Base-by-base conservation (phyloP, 1,139 yeast genomes). In the Blastobotrys illinoisensis region DNA sequence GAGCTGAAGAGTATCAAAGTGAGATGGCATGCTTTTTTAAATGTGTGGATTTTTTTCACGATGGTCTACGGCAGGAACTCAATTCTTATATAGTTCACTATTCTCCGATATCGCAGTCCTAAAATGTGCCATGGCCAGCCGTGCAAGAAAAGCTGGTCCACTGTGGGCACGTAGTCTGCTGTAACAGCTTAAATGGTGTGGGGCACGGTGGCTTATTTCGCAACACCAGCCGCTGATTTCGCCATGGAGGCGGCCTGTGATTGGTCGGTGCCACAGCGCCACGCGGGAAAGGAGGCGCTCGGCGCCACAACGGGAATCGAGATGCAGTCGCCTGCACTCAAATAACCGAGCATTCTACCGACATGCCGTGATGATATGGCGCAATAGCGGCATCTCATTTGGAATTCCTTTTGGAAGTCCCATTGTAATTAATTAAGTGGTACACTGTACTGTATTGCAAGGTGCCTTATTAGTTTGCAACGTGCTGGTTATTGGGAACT, bases 1-100 rank as follows among this genome's bases (percentile, higher is more conserved):
- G 64, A 93, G 81, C 77, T 91, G 97, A 62, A 87, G 78, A 48
- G 97, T 93, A 69, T 89, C 97, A 66, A 89, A 90, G 66, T 86
- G 89, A 51, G 70, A 67, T 47, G 69, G 68, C 68, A 65, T 65
- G 52, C 16, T 58, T 26, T 26, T 26, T 9, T 26, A 26, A 5
- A 26, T 11, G 3, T 11, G 13, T 5, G 23, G 6, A 21, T 4
- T 5, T 26, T 11, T 26, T 11, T 5, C 32, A 26, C 32, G 4
- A 21, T 21, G n/a, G n/a, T 21, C 6, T 21, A 21, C 23, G 6
- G 23, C 23, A 21, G 23, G 6, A 21, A 6, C 5, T 21, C 6
- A 21, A n/a, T n/a, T 21, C 9, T 26, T 26, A 32, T 32, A 32
- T 32, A 32, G 23, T 21, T 26, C 11, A 13, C 16, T 7, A 32